Conservation (phyloP, 192 early-diverging fungal genomes). For the Coemansia sp. region DNA sequence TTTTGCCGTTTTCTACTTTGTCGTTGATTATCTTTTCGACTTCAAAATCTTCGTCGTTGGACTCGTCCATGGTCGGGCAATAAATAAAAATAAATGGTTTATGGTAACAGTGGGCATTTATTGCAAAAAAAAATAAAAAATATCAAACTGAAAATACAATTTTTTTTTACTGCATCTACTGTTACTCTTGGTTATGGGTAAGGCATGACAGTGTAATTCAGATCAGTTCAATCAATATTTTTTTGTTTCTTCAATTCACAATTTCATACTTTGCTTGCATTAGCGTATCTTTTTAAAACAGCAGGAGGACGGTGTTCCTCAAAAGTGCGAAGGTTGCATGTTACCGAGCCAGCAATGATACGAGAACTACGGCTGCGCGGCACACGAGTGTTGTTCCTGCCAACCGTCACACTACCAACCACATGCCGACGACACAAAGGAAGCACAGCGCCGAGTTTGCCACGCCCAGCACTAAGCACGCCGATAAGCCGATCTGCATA, state of each 20-base stretch:
- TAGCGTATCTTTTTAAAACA: too few species aligned
- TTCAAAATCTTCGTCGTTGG: slow-evolving; percentile 14
- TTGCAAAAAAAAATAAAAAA: too few species aligned
- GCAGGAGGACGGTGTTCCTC: too few species aligned
- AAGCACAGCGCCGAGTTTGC: background rate
- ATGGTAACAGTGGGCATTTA: background rate
- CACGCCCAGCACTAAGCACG: background rate
- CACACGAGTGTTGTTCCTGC: background rate
- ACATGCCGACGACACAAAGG: slow-evolving; percentile 11
- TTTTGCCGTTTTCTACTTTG: slow-evolving; percentile 8
- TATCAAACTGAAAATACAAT: too few species aligned
- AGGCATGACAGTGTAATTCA: too few species aligned
- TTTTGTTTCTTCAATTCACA: background rate
- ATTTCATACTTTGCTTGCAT: background rate
- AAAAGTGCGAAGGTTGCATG: background rate
- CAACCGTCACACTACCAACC: background rate
- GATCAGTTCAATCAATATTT: too few species aligned
- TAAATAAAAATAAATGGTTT: background rate
- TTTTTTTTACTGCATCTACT: too few species aligned
- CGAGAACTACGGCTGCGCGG: background rate
- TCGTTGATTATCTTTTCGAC: slow-evolving; percentile 42
- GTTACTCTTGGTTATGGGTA: too few species aligned
- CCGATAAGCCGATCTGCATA: background rate
- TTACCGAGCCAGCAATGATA: background rate
- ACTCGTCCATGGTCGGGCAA: background rate